A percentile compares a stretch with the other conserved stretches of the same genome.
Conservation (phyloP, 148 eudicot species). For the Nyssa sinensis region DNA sequence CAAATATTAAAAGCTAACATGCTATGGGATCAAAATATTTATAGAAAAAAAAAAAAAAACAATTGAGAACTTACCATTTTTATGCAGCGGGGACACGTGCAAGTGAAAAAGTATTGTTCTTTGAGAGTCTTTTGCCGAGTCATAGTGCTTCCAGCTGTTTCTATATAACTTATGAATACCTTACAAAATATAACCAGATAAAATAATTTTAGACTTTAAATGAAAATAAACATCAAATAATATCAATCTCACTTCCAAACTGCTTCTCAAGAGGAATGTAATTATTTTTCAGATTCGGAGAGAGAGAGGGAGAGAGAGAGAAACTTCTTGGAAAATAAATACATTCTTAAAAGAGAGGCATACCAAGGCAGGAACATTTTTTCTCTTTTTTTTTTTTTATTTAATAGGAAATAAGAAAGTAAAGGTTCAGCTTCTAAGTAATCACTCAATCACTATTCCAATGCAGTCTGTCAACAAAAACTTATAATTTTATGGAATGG, state of each 20-base stretch:
- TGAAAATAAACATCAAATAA: neutral
- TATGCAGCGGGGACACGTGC: conserved; percentile 76
- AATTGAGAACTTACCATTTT: conserved; percentile 47
- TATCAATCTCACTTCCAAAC: neutral
- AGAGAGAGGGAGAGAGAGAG: neutral
- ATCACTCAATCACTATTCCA: too few relatives aligned
- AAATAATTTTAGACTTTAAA: too few relatives aligned
- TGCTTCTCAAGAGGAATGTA: neutral
- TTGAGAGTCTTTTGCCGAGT: conserved; percentile 77
- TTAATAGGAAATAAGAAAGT: too few relatives aligned
- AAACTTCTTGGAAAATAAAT: neutral
- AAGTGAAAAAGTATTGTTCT: conserved; percentile 83
- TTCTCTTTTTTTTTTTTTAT: too few relatives aligned
- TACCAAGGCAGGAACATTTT: too few relatives aligned
- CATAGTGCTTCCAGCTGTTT: conserved; percentile 91
- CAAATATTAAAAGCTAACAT: neutral
- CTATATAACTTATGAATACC: conserved; percentile 87
- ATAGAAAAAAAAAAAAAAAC: conserved; percentile 39
- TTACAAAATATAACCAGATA: conserved; percentile 22
- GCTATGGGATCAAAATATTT: neutral
- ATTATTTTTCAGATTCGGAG: conserved; percentile 8
- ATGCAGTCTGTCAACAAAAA: too few relatives aligned
- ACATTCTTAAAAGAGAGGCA: neutral
- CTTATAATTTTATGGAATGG: too few relatives aligned
- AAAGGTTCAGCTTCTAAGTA: too few relatives aligned